Conservation (phyloP, 108 stramenopile species). For the Craspedostauros australis region DNA sequence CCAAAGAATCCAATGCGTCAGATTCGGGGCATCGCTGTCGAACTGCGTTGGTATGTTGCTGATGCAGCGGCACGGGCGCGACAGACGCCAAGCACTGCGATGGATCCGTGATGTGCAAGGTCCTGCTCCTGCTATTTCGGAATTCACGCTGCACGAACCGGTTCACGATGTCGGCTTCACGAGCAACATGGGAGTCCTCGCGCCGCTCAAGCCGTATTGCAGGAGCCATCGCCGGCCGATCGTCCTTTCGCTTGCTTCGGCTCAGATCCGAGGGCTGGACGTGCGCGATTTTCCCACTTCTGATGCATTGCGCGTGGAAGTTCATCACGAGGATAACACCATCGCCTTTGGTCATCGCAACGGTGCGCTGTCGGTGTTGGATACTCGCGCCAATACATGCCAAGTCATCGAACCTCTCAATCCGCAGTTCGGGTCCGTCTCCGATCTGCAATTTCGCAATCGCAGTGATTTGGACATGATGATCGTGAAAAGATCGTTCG, state of each 20-base stretch:
- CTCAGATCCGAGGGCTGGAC: conserved; percentile 11
- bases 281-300: conserved; percentile 19
- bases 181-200: conserved; percentile 15
- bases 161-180: conserved; percentile 25
- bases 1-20: not conserved
- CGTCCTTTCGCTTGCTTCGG: conserved; percentile 10
- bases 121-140: conserved; percentile 5
- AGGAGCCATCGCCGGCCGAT: not conserved
- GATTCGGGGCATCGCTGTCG: too few species aligned
- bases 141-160: conserved; percentile 1
- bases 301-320: conserved; percentile 27
- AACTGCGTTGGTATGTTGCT: too few species aligned
- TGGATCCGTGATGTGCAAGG: too few species aligned
- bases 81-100: too few species aligned
- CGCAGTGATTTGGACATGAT: not conserved
- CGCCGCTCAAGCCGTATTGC: conserved; percentile 9
- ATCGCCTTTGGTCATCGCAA: conserved; percentile 33
- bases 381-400: conserved; percentile 13
- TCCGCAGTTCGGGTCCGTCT: conserved; percentile 11
- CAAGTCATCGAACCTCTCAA: conserved; percentile 14
- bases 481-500: conserved; percentile 25
- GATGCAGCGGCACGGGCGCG: too few species aligned
- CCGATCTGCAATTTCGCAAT: conserved; percentile 18
- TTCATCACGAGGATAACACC: conserved; percentile 16
- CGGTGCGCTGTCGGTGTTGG: conserved; percentile 28